Conservation (phyloP, 2,329 filamentous ascomycete genomes). For the Colletotrichum scovillei region DNA sequence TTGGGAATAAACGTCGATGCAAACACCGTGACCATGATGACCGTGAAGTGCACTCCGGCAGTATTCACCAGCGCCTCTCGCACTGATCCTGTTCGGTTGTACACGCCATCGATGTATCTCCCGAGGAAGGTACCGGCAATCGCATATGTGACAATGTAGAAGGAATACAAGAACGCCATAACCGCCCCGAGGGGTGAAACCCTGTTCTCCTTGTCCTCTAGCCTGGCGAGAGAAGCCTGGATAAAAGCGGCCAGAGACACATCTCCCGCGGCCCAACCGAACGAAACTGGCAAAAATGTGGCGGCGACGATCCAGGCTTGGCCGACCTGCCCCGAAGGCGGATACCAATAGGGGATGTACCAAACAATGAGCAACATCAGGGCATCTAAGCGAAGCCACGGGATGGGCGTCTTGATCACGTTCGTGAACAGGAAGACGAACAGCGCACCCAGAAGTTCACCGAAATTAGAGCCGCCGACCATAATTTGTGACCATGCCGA, state of each 20-base stretch:
- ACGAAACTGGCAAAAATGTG: slow-evolving; percentile 57
- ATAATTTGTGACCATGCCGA: slow-evolving; percentile 62
- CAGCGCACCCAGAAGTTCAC: slow-evolving; percentile 59
- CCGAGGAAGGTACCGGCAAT: slow-evolving; percentile 57
- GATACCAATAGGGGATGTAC: slow-evolving; percentile 60
- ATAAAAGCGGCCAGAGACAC: slow-evolving; percentile 63
- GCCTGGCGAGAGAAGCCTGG: slow-evolving; percentile 58
- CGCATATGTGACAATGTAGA: slow-evolving; percentile 60
- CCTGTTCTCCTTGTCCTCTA: slow-evolving; percentile 55
- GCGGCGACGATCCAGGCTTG: slow-evolving; percentile 48
- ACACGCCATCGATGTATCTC: slow-evolving; percentile 55
- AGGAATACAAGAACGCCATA: slow-evolving; percentile 62
- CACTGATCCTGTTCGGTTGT: slow-evolving; percentile 44
- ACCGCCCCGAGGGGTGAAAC: slow-evolving; percentile 61
- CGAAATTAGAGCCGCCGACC: slow-evolving; percentile 61
- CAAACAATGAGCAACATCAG: slow-evolving; percentile 58
- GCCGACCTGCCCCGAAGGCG: slow-evolving; percentile 49
- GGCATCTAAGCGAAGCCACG: slow-evolving; percentile 61
- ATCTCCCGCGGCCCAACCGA: slow-evolving; percentile 63
- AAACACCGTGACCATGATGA: slow-evolving; percentile 54
- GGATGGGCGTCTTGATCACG: slow-evolving; percentile 59
- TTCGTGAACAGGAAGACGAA: slow-evolving; percentile 62
- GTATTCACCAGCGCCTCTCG: slow-evolving; percentile 54
- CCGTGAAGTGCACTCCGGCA: slow-evolving; percentile 59
- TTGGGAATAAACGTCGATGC: slow-evolving; percentile 57